Percentiles rank a stretch among this genome's conserved stretches.
Evolutionary conservation across 1,139 yeast genomes (phyloP).

Genomic region (Candida freyschussii): DNA sequence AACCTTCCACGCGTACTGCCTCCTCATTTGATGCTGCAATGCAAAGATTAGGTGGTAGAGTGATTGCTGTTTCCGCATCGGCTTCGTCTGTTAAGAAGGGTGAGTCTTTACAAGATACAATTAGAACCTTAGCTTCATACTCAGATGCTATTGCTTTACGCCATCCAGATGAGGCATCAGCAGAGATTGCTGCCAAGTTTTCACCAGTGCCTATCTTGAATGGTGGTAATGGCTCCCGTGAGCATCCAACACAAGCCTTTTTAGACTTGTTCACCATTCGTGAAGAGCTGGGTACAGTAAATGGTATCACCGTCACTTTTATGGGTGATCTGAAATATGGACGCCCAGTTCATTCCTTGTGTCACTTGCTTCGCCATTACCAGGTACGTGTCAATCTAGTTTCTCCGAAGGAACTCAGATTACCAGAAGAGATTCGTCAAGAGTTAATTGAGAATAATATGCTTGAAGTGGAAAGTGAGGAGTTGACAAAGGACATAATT

Average conservation of each 20-base stretch:
- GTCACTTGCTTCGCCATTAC: constrained; percentile 85
- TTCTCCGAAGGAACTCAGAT: constrained; percentile 78
- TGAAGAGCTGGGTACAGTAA: constrained; percentile 97
- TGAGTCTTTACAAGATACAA: constrained; percentile 95
- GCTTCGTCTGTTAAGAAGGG: constrained; percentile 96
- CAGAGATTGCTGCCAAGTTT: constrained; percentile 91
- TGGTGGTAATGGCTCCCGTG: constrained; percentile 97
- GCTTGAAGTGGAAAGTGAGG: constrained; percentile 68
- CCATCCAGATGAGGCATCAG: constrained; percentile 91
- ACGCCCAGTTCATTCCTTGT: constrained; percentile 96
- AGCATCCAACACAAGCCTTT: constrained; percentile 98
- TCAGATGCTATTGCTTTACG: constrained; percentile 96
- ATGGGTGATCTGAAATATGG: constrained; percentile 99
- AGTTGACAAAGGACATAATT: constrained; percentile 76
- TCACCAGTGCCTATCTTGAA: constrained; percentile 96
- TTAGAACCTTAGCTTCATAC: constrained; percentile 91
- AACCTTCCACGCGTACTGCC: constrained; percentile 96
- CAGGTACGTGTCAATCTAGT: constrained; percentile 92
- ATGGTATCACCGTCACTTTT: constrained; percentile 95
- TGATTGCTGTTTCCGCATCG: constrained; percentile 77
- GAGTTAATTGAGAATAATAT: constrained; percentile 63
- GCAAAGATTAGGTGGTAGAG: constrained; percentile 99
- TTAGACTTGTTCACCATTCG: constrained; percentile 96
- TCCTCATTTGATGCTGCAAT: constrained; percentile 98
- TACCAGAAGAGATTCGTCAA: constrained; percentile 69